Evolutionary conservation across 78 protist species (phyloP).

Genomic region (Diacronema lutheri): DNA sequence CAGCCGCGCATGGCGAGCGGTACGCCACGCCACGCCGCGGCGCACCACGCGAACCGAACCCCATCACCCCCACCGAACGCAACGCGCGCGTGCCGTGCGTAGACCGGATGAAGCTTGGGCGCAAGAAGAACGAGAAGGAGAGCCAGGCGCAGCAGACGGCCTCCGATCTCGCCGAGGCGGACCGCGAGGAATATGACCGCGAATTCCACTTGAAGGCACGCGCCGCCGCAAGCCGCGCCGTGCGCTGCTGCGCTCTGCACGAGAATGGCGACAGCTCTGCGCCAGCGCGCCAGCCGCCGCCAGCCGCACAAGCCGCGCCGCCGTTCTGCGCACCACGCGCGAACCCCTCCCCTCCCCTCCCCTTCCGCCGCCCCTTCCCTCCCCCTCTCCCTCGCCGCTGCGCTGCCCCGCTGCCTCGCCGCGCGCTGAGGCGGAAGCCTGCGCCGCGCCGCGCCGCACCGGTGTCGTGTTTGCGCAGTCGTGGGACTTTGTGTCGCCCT

Average conservation of each 20-base stretch:
- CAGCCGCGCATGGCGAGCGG: not conserved
- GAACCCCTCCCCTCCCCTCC: no score
- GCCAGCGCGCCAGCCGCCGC: no score
- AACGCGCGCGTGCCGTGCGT: no score
- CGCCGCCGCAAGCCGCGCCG: no score
- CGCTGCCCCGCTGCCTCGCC: not conserved
- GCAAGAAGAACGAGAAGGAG: conserved; percentile 15
- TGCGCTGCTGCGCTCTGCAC: no score
- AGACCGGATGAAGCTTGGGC: not conserved
- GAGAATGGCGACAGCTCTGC: no score
- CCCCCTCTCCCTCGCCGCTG: not conserved
- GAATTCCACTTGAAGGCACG: not conserved
- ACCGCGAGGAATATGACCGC: not conserved
- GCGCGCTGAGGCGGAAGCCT: not conserved
- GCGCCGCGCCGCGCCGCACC: not conserved
- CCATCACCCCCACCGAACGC: no score
- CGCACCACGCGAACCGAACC: no score
- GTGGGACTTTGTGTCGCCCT: conserved; percentile 12
- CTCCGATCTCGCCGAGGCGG: not conserved
- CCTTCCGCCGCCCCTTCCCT: not conserved
- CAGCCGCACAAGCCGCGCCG: no score
- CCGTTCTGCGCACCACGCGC: no score
- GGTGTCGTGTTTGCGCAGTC: not conserved
- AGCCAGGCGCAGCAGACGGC: conserved; percentile 9
- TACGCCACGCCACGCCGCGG: no score